Evolutionary conservation across 768 basidiomycete genomes (phyloP).

Genomic region (Suillus hirtellus): DNA sequence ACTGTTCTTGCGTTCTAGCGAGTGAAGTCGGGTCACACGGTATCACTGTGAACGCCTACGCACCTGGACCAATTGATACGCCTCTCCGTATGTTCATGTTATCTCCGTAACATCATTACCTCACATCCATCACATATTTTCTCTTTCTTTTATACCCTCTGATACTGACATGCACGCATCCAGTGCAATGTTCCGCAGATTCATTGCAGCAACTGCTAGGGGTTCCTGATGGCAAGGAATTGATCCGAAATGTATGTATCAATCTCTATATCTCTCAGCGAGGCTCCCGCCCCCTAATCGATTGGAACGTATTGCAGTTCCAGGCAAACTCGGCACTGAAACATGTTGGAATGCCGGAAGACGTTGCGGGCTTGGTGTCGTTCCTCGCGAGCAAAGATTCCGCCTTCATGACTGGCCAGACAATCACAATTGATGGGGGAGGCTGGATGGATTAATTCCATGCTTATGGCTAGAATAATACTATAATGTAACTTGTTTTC

Average conservation of each 20-base stretch:
- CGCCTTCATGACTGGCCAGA: constrained; percentile 30
- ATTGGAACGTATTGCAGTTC: not conserved
- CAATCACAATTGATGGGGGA: constrained; percentile 12
- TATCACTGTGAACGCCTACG: constrained; percentile 27
- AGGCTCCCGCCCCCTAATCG: not conserved
- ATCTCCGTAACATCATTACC: not conserved
- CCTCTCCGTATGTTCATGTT: constrained; percentile 15
- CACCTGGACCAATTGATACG: constrained; percentile 21
- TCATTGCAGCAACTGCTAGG: not conserved
- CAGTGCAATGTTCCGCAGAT: not conserved
- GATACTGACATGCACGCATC: not conserved
- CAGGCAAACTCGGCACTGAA: constrained; percentile 17
- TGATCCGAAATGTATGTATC: not conserved
- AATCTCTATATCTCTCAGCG: not conserved
- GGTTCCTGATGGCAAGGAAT: not conserved
- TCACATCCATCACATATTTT: not conserved
- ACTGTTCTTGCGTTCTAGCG: constrained; percentile 15
- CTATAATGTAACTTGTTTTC: not conserved
- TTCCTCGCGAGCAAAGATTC: constrained; percentile 35
- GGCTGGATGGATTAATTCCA: constrained; percentile 2
- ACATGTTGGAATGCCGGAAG: constrained; percentile 11
- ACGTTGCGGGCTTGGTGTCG: constrained; percentile 33
- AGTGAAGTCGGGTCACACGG: constrained; percentile 20
- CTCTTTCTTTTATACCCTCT: not conserved
- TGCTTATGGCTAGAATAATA: not conserved